These are phyloP conservation scores for Cutaneotrichosporon mucoides DNA, from an alignment of 1,284 basidiomycete species.

Conservation along the genomic window DNA sequence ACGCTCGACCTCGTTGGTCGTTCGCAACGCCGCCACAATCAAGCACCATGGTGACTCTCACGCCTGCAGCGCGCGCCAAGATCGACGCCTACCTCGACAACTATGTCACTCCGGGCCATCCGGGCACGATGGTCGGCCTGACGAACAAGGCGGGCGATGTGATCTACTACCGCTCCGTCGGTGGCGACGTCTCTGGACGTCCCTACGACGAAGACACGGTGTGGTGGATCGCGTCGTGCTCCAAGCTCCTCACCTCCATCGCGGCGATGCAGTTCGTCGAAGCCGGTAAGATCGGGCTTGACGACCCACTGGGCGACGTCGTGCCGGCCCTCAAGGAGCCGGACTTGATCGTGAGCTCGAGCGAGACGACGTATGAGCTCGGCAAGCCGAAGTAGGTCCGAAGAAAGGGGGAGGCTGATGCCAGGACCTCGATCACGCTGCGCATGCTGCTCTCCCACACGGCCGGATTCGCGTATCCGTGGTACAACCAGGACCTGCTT, in stretches of 20 bases:
- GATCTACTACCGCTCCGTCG: background rate
- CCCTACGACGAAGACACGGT: constrained; percentile 8
- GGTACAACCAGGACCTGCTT: constrained; percentile 19
- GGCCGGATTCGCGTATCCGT: constrained; percentile 11
- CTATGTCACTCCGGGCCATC: too few relatives aligned
- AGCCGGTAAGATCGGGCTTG: constrained; percentile 25
- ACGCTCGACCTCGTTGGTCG: too few relatives aligned
- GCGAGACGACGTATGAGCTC: background rate
- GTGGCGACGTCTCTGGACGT: background rate
- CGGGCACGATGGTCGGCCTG: too few relatives aligned
- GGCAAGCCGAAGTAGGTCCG: background rate
- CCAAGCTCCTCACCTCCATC: constrained; percentile 7
- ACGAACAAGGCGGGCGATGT: background rate
- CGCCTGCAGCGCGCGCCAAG: too few relatives aligned
- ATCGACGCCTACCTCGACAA: too few relatives aligned
- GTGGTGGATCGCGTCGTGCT: constrained; percentile 24
- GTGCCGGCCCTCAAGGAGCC: constrained; percentile 22
- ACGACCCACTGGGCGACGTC: constrained; percentile 20
- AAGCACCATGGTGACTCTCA: too few relatives aligned
- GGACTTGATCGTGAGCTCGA: constrained; percentile 4
- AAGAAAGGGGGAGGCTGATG: background rate
- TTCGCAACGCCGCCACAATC: too few relatives aligned
- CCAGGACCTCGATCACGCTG: constrained; percentile 6
- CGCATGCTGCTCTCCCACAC: constrained; percentile 15
- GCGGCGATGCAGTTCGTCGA: constrained; percentile 32